phyloP scores from a whole-genome alignment of 2,329 filamentous ascomycete genomes.

The Clarireedia sp. region DNA sequence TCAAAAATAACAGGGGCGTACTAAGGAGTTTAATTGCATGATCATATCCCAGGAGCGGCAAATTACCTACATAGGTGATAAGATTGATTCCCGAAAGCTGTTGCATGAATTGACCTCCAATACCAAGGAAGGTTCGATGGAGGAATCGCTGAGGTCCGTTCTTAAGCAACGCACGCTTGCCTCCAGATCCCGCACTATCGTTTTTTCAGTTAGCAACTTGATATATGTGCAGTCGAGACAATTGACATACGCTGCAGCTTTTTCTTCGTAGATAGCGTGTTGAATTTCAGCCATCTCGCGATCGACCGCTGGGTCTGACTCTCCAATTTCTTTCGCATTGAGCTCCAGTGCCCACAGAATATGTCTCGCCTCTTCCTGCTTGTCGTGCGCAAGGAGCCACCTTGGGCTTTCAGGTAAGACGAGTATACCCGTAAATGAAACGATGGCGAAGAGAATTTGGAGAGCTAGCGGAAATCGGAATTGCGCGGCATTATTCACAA shows the following conservation, averaged over 20 bases:
- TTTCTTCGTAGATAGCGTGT: constrained; percentile 54
- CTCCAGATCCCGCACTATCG: constrained; percentile 14
- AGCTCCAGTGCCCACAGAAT: constrained; percentile 35
- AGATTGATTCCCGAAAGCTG: constrained; percentile 39
- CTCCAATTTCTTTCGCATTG: constrained; percentile 27
- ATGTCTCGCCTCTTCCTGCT: constrained; percentile 36
- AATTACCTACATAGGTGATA: constrained; percentile 31
- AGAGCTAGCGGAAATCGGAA: constrained; percentile 56
- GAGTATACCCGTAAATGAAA: constrained; percentile 47
- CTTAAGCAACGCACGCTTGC: constrained; percentile 37
- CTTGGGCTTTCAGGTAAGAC: constrained; percentile 44
- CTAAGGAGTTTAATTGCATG: neutral
- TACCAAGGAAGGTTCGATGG: constrained; percentile 43
- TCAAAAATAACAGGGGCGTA: constrained; percentile 44
- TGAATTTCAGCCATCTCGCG: constrained; percentile 45
- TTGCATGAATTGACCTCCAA: constrained; percentile 44
- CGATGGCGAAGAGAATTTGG: constrained; percentile 49
- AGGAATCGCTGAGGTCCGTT: constrained; percentile 45
- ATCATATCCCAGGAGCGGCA: neutral
- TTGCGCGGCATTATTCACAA: constrained; percentile 38
- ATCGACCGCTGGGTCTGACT: constrained; percentile 45
- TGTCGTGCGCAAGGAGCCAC: constrained; percentile 39
- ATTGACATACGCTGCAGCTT: neutral
- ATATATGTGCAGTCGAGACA: too few species aligned
- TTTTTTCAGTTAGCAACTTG: too few species aligned